phyloP scores from a whole-genome alignment of 257 asterid genomes.

The Fraxinus americana region DNA sequence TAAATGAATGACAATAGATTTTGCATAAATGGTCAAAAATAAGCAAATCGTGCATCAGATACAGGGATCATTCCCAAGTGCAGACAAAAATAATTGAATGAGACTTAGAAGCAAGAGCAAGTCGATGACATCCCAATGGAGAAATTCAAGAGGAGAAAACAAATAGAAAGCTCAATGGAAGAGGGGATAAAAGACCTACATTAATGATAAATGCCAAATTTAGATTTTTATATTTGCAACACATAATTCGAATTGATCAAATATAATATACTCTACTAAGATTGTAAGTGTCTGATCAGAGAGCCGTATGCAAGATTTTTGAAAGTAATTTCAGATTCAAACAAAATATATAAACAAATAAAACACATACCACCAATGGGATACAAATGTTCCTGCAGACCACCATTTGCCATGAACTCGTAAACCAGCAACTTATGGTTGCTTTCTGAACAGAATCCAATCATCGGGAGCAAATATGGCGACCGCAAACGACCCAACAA shows the following conservation, averaged over 20 bases:
- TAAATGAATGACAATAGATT: not conserved
- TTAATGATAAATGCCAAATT: not conserved
- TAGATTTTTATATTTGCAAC: no score
- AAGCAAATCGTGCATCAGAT: not conserved
- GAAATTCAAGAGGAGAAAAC: not conserved
- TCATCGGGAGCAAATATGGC: slow-evolving; percentile 66
- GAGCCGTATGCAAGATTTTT: no score
- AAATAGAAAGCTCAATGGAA: not conserved
- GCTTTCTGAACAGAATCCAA: slow-evolving; percentile 80
- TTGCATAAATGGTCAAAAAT: not conserved
- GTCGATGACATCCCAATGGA: not conserved
- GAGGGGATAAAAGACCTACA: not conserved
- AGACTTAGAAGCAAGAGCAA: not conserved
- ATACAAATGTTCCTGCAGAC: slow-evolving; percentile 92
- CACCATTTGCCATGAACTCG: slow-evolving; percentile 96
- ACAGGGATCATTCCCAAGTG: not conserved
- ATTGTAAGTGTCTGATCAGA: no score
- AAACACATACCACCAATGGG: slow-evolving; percentile 53
- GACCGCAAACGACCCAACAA: slow-evolving; percentile 73
- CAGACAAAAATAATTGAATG: not conserved
- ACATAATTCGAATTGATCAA: no score
- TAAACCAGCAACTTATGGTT: slow-evolving; percentile 79
- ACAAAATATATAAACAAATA: not conserved
- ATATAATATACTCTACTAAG: no score
- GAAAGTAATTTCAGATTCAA: not conserved